Conservation (phyloP, 257 asterid species). For the Solanum microdontum region DNA sequence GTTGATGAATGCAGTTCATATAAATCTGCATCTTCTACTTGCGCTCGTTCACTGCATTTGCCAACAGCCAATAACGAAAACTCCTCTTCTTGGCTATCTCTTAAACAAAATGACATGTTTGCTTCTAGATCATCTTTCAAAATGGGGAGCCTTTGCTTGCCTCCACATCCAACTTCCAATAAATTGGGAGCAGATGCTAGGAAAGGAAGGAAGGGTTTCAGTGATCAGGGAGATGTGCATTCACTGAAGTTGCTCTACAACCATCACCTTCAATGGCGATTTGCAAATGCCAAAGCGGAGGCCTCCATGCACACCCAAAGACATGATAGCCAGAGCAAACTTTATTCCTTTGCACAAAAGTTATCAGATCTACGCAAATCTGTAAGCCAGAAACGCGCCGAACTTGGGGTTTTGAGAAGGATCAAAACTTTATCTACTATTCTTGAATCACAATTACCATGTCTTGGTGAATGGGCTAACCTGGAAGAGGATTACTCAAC, state of each 20-base stretch:
- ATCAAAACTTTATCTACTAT: slow-evolving; percentile 22
- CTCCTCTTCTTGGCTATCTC: slow-evolving; percentile 7
- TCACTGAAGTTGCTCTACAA: slow-evolving; percentile 52
- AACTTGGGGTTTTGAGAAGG: slow-evolving; percentile 32
- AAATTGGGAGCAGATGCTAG: slow-evolving; percentile 34
- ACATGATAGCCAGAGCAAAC: slow-evolving; percentile 43
- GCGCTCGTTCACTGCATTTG: slow-evolving; percentile 49
- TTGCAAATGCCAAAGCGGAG: slow-evolving; percentile 63
- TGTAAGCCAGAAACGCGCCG: slow-evolving; percentile 34
- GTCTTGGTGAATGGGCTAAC: slow-evolving; percentile 61
- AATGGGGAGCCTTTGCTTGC: slow-evolving; percentile 37
- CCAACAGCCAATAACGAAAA: background rate
- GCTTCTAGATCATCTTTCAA: slow-evolving; percentile 19
- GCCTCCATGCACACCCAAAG: slow-evolving; percentile 31
- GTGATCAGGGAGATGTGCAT: slow-evolving; percentile 56
- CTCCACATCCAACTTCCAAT: slow-evolving; percentile 53
- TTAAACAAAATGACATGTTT: slow-evolving; percentile 1
- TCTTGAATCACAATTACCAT: slow-evolving; percentile 59
- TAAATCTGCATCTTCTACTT: slow-evolving; percentile 8
- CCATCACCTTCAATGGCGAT: slow-evolving; percentile 55
- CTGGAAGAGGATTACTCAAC: slow-evolving; percentile 48
- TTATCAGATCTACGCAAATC: slow-evolving; percentile 36
- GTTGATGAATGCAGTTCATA: slow-evolving; percentile 20
- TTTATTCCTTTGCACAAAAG: slow-evolving; percentile 40
- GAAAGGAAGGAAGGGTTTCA: slow-evolving; percentile 34